Evolutionary conservation across 371 early-diverging fungal species (phyloP).

Genomic region (Mortierella sp.): DNA sequence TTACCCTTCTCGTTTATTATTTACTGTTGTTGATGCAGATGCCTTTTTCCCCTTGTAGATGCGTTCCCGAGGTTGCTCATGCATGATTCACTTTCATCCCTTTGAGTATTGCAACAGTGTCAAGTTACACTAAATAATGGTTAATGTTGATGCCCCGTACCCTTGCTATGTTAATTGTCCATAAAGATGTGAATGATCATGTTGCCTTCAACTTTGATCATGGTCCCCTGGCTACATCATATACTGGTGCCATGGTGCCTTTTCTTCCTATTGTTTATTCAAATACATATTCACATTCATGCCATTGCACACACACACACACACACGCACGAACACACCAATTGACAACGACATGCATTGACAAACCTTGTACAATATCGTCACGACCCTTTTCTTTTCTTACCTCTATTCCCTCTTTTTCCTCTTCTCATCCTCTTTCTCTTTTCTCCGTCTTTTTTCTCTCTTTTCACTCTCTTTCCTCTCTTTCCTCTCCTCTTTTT

Average conservation of each 20-base stretch:
- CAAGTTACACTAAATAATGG: background rate
- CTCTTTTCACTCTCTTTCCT: background rate
- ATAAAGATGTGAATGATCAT: background rate
- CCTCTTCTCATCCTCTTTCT: background rate
- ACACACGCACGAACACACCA: background rate
- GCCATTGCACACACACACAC: background rate
- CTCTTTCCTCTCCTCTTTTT: background rate
- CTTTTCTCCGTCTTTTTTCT: background rate
- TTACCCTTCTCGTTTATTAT: background rate
- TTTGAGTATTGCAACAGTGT: too few relatives aligned
- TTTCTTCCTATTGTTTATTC: constrained; percentile 1
- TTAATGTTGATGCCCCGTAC: background rate
- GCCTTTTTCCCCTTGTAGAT: background rate
- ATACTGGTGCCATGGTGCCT: background rate
- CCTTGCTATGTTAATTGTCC: background rate
- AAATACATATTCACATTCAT: background rate
- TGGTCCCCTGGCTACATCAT: background rate
- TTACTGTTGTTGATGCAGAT: background rate
- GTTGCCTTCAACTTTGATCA: background rate
- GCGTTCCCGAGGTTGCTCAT: too few relatives aligned
- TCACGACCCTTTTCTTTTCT: background rate
- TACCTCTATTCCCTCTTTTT: background rate
- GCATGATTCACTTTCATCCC: too few relatives aligned
- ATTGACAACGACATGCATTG: background rate
- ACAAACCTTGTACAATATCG: background rate